Evolutionary conservation across 768 basidiomycete species (phyloP).

Genomic region (Leccinum boreale): DNA sequence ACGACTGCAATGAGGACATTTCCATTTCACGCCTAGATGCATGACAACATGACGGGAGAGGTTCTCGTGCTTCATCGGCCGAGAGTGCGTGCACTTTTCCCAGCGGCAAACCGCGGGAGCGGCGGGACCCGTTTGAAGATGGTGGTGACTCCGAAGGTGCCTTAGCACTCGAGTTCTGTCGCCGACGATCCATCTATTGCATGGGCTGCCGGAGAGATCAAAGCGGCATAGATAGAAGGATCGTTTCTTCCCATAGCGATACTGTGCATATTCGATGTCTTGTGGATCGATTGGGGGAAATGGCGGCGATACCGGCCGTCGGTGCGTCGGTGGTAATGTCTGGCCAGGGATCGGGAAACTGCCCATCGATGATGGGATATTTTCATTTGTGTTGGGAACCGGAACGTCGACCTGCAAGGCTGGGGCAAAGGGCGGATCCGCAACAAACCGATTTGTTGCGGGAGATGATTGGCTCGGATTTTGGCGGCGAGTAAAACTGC

Average conservation of each 20-base stretch:
- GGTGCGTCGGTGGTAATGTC: not conserved
- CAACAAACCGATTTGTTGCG: not conserved
- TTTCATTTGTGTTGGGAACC: not conserved
- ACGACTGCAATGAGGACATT: constrained; percentile 23
- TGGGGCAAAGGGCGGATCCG: not conserved
- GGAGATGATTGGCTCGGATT: not conserved
- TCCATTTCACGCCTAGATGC: constrained; percentile 31
- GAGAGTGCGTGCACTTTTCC: constrained; percentile 21
- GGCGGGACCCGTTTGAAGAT: constrained; percentile 14
- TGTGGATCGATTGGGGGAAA: constrained; percentile 8
- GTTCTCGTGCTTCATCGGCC: constrained; percentile 31
- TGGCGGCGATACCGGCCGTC: not conserved
- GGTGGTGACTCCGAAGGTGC: constrained; percentile 28
- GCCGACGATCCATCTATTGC: constrained; percentile 25
- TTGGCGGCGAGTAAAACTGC: not conserved
- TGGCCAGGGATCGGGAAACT: not conserved
- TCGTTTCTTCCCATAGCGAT: constrained; percentile 16
- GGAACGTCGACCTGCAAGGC: constrained; percentile 3
- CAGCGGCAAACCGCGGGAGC: constrained; percentile 20
- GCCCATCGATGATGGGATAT: not conserved
- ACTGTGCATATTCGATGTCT: constrained; percentile 23
- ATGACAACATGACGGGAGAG: constrained; percentile 30
- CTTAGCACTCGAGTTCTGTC: constrained; percentile 24
- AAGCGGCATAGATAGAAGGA: constrained; percentile 27
- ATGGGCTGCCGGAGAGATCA: constrained; percentile 21